Percentiles rank a stretch among this genome's conserved stretches.
Conservation (phyloP, 75 land plant genomes). For the Cryptomeria japonica region DNA sequence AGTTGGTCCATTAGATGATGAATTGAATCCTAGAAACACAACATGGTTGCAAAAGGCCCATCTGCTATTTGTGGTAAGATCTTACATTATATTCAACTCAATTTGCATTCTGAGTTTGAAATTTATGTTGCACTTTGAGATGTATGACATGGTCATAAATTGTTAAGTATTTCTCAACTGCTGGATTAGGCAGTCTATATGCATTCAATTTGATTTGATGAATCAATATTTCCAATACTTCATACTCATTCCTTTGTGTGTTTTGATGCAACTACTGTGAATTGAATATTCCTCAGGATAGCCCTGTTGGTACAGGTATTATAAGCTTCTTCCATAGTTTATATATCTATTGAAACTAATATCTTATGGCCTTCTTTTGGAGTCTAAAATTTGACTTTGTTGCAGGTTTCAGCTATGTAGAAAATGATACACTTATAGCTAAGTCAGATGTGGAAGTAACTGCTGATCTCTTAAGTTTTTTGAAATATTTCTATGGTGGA, state of each 20-base stretch:
- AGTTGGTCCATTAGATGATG: slow-evolving; percentile 66
- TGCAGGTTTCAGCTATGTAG: slow-evolving; percentile 72
- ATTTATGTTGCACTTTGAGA: not conserved
- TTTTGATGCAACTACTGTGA: not conserved
- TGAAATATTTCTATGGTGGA: slow-evolving; percentile 46
- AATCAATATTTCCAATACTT: not conserved
- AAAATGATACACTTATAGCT: slow-evolving; percentile 39
- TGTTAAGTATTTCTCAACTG: no score
- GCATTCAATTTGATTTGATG: not conserved
- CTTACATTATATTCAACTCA: not conserved
- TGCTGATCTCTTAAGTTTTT: slow-evolving; percentile 54
- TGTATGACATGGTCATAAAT: not conserved
- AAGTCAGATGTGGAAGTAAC: slow-evolving; percentile 73
- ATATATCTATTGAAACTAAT: not conserved
- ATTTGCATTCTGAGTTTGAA: not conserved
- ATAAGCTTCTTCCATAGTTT: not conserved
- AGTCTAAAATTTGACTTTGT: not conserved
- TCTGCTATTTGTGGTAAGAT: slow-evolving; percentile 78
- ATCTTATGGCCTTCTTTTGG: not conserved
- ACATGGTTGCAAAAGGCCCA: slow-evolving; percentile 78
- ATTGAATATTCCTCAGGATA: slow-evolving; percentile 48
- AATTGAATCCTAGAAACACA: slow-evolving; percentile 59
- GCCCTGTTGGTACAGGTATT: slow-evolving; percentile 78
- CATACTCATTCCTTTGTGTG: not conserved
- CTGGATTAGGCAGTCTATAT: not conserved